A percentile compares a stretch with the other conserved stretches of the same genome.
Conservation (phyloP, 345 rosid genomes). For the Gossypium raimondii region DNA sequence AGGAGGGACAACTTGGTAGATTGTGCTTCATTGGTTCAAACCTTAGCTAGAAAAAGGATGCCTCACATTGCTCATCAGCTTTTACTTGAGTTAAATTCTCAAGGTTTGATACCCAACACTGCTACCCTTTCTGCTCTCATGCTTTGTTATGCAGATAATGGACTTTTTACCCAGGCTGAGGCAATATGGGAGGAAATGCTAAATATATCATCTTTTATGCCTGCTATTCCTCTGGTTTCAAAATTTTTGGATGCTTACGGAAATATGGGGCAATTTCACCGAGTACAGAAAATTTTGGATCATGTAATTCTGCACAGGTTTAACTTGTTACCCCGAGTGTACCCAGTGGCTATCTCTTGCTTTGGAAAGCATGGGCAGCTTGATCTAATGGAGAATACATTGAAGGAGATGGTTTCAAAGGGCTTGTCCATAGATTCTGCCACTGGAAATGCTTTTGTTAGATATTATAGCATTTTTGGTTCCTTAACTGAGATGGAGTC, state of each 20-base stretch:
- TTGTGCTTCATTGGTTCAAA: neutral
- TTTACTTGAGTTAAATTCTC: neutral
- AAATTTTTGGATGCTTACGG: conserved; percentile 47
- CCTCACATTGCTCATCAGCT: conserved; percentile 8
- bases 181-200: conserved; percentile 12
- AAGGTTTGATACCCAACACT: conserved; percentile 4
- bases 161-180: neutral
- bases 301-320: conserved; percentile 36
- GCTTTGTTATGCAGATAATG: conserved; percentile 8
- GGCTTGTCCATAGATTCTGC: conserved; percentile 42
- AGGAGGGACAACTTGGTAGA: neutral
- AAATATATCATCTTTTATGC: neutral
- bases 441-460: conserved; percentile 48
- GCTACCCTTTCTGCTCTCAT: neutral
- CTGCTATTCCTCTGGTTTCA: neutral
- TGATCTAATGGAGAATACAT: conserved; percentile 49
- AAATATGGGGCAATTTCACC: conserved; percentile 33
- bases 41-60: neutral
- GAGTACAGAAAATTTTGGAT: conserved; percentile 35
- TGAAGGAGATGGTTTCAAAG: conserved; percentile 41
- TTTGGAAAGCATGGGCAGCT: conserved; percentile 61
- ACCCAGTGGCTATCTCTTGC: conserved; percentile 50
- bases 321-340: conserved; percentile 31
- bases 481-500: conserved; percentile 57
- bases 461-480: conserved; percentile 47